Base-by-base conservation (phyloP, 176 grass and related monocot species). In the Avena atlantica region DNA sequence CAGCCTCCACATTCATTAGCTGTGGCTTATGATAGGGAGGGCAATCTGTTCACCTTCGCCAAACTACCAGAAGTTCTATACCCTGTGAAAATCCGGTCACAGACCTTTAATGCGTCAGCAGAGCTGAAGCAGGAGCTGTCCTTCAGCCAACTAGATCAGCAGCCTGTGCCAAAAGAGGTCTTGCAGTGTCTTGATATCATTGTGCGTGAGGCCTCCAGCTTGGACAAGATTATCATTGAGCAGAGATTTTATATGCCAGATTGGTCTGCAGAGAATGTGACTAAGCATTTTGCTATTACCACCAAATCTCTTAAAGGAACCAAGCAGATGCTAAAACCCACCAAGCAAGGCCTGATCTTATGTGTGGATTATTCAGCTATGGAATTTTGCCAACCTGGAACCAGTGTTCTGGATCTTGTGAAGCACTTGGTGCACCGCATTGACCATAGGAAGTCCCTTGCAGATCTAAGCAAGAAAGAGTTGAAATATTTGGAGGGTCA, bases 131-230 rank as follows among this genome's bases (percentile, higher is more conserved):
- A 78, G 76, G 21, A 66, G 34, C 8, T 90, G 64, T 25, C 78
- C 21, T 74, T 90, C 14, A 90, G 24, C 58, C 81, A 87, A 62
- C 27, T 90, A 25, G 64, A 11, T 20, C 63, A 72, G 27, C 66
- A 45, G 24, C 77, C 76, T 78, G 86, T 87, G 9, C 70, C 76
- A 66, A 77, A 60, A 81, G 81, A 87, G 51, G 49, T 93, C 23
- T 82, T 88, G 78, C 85, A 81, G 50, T 76, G 85, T 40, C 77
- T 93, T 74, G 83, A 90, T 76, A 78, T 87, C 58, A 85, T 90
- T 85, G 84, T 93, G 23, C 81, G 88, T 52, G 84, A 88, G 81
- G 87, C 87, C 61, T 93, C 85, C 20, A n/a, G 70, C 40, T 83
- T 45, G 61, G 58, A 40, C 63, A 89, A 79, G 81, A 79, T 92